Base-by-base conservation (phyloP, 805 yeast species). In the Saccharomyces eubayanus region DNA sequence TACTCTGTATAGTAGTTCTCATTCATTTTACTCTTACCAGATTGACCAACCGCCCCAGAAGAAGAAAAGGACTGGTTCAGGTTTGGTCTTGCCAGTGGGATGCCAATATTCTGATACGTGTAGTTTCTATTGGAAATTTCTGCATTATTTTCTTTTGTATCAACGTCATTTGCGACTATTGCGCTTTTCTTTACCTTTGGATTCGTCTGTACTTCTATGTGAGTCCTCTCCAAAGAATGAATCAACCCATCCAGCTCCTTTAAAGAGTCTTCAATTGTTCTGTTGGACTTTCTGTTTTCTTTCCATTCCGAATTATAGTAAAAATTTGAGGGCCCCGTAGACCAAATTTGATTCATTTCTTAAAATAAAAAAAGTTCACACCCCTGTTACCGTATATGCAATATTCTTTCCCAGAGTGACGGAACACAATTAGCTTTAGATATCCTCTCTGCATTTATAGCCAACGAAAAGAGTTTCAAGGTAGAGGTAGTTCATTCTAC, bases 231-330 rank as follows among this genome's bases (percentile, higher is more conserved):
- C 43, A 36, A 16, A 16, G 43, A 36, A 16, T 16, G 24, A 16
- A 36, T 36, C 21, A 53, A 47, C 11, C 50, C 52, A 41, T 57
- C 58, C 20, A 57, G 28, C 10, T 55, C 59, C 29, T 79, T 47
- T 56, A 52, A 53, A 21, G 53, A 52, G 46, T 54, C 57, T 41
- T 55, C 56, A n/a, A 56, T 53, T n/a, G 57, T 52, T 27, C 56
- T 48, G 21, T 45, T 16, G 16, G 8, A 16, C 16, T 21, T 36
- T 24, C 20, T 36, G 20, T 36, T 36, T 36, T 36, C 43, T 36
- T 16, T 36, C 43, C 43, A 36, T 36, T 36, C 43, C 16, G 24
- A 36, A 3, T 36, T 36, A 16, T 16, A 6, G 24, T 36, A 36
- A 36, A 36, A 36, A 36, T 16, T 36, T 36, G 43, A 16, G 43